Percentiles rank a stretch among this genome's conserved stretches.
These are phyloP conservation scores for Ephemerocybe angulata DNA, from an alignment of 768 basidiomycete species.

Conservation along the genomic window DNA sequence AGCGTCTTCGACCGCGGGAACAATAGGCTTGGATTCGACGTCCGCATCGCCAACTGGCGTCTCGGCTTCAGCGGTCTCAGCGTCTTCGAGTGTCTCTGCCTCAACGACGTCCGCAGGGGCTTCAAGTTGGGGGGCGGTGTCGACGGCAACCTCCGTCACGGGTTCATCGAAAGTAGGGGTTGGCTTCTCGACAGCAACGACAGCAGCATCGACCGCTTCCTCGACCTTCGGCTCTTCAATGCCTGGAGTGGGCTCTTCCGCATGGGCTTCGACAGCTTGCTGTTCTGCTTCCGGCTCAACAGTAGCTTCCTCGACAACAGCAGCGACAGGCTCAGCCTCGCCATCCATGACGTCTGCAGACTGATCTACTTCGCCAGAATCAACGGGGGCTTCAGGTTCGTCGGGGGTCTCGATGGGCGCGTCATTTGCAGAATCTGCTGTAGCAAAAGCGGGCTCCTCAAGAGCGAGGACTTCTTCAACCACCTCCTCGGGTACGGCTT, in stretches of 20 bases:
- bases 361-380: no score
- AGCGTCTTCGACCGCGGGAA: slow-evolving; percentile 1
- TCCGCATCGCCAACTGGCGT: neutral
- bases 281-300: no score
- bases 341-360: neutral
- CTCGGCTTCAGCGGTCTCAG: neutral
- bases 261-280: slow-evolving; percentile 1
- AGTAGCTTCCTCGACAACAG: neutral
- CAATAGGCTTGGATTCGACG: neutral
- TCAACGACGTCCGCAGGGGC: no score
- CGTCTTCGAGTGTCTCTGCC: neutral
- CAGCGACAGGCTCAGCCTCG: neutral
- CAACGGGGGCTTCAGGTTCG: neutral
- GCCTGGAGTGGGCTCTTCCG: neutral
- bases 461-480: neutral
- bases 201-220: neutral
- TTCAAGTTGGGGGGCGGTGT: no score
- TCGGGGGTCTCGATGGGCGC: neutral
- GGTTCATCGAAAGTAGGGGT: neutral
- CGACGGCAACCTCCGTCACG: neutral
- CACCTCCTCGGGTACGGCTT: neutral
- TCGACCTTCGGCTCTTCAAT: neutral
- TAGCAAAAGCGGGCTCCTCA: neutral
- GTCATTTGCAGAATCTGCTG: neutral
- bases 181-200: neutral